Base-by-base conservation (phyloP, 148 eudicot genomes). In the Camellia japonica region DNA sequence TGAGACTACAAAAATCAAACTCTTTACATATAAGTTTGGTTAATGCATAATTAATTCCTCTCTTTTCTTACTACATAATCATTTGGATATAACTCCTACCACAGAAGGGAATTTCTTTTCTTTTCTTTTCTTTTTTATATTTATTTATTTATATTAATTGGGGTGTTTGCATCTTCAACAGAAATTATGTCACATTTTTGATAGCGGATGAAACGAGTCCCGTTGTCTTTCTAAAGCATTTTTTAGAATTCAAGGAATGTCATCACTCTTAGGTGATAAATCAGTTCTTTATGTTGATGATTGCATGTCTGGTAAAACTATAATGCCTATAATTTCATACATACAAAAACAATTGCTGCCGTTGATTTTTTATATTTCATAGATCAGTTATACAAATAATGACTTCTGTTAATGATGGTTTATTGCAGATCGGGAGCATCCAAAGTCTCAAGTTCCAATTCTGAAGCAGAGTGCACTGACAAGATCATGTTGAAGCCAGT, bases 371-470 rank as follows among this genome's bases (percentile, higher is more conserved):
- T n/a, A 11, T 20, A 51, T 20, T 11, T 52, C 8, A 52, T 14
- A 7, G 23, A 55, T 49, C 30, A 46, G 38, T 56, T 23, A 67
- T 47, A 67, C 23, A 47, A 23, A 47, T 46, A 61, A 30, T 75
- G 49, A 81, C 55, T 59, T 69, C 65, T 52, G 15, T 58, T 14
- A 58, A 20, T 70, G 63, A 20, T 70, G 63, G 23, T 74, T 81
- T 69, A 72, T 82, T 76, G 56, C 83, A 86, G 87, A 60, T 68
- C 65, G 59, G 75, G 56, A 58, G 69, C 65, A 56, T 47, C 79
- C 16, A 66, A 67, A 51, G 59, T 19, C 71, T 74, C 64, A 30
- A 52, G 49, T 55, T 66, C 75, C 60, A 66, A 46, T 16, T 38
- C 61, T 52, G 41, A 71, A 41, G 47, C 56, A 73, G 84, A 49